Evolutionary conservation across 441 rosid genomes (phyloP).

Genomic region (Rhodomyrtus psidioides): DNA sequence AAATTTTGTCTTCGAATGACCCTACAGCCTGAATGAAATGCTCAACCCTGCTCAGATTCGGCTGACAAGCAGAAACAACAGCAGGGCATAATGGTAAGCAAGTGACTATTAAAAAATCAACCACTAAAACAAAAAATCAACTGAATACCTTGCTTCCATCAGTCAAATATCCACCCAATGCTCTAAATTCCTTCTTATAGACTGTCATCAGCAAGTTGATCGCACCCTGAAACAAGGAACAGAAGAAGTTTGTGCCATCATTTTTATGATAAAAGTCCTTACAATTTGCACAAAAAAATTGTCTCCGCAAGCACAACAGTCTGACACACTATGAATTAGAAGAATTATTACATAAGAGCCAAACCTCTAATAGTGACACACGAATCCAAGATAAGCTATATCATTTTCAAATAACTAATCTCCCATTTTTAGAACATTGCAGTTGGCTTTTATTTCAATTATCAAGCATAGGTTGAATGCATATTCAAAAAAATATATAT

Average conservation of each 20-base stretch:
- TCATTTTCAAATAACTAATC: not conserved
- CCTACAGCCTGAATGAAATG: constrained; percentile 90
- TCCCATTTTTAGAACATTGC: not conserved
- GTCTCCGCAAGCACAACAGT: not conserved
- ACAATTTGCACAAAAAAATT: not conserved
- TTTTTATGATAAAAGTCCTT: not conserved
- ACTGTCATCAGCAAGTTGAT: constrained; percentile 79
- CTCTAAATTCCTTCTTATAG: constrained; percentile 73
- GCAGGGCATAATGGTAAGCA: constrained; percentile 6
- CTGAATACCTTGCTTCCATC: constrained; percentile 63
- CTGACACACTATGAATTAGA: not conserved
- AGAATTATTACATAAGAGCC: not conserved
- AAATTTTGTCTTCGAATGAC: constrained; percentile 73
- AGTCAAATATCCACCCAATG: constrained; percentile 63
- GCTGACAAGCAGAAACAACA: constrained; percentile 34
- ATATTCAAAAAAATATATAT: not conserved
- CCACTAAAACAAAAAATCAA: not conserved
- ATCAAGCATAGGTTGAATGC: not conserved
- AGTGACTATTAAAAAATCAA: not conserved
- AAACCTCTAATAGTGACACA: not conserved
- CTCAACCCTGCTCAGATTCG: constrained; percentile 67
- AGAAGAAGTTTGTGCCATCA: not conserved
- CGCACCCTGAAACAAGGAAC: constrained; percentile 58
- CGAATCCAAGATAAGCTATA: not conserved
- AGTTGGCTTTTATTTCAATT: not conserved